Conservation (phyloP, 169 alveolate species). For the Babesia divergens region DNA sequence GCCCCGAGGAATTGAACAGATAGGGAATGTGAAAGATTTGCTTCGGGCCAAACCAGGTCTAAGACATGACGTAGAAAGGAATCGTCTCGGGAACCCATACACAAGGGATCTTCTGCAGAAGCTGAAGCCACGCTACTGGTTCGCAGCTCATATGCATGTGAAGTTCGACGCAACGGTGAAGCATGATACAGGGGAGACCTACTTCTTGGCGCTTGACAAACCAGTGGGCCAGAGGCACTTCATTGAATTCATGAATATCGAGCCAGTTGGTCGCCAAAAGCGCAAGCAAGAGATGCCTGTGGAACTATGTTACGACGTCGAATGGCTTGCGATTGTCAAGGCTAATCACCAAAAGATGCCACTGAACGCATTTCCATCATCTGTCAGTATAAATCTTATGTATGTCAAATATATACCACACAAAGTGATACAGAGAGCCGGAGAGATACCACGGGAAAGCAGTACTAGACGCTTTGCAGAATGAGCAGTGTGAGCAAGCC, state of each 20-base stretch:
- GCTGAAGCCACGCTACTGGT: slow-evolving; percentile 71
- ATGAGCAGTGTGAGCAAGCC: not conserved
- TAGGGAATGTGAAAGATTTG: slow-evolving; percentile 79
- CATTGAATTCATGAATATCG: slow-evolving; percentile 22
- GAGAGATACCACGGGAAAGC: slow-evolving; percentile 5
- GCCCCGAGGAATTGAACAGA: slow-evolving; percentile 88
- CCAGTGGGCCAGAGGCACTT: slow-evolving; percentile 37
- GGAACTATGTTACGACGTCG: slow-evolving; percentile 53
- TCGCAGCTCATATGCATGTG: slow-evolving; percentile 73
- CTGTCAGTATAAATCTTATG: slow-evolving; percentile 36
- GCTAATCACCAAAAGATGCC: slow-evolving; percentile 57
- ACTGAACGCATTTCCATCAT: slow-evolving; percentile 54
- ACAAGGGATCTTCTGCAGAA: slow-evolving; percentile 60
- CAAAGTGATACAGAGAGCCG: slow-evolving; percentile 29
- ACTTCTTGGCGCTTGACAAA: slow-evolving; percentile 61
- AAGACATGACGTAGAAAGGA: slow-evolving; percentile 28
- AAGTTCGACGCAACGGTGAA: slow-evolving; percentile 65
- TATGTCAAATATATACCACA: not conserved
- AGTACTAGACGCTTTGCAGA: not conserved
- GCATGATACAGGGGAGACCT: slow-evolving; percentile 62
- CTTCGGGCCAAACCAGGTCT: slow-evolving; percentile 79
- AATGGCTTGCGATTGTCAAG: slow-evolving; percentile 48
- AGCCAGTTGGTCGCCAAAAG: not conserved
- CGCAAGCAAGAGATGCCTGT: slow-evolving; percentile 1
- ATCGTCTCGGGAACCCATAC: slow-evolving; percentile 71